Conservation (phyloP, 2,329 filamentous ascomycete genomes). For the Colletotrichum liaoningense region DNA sequence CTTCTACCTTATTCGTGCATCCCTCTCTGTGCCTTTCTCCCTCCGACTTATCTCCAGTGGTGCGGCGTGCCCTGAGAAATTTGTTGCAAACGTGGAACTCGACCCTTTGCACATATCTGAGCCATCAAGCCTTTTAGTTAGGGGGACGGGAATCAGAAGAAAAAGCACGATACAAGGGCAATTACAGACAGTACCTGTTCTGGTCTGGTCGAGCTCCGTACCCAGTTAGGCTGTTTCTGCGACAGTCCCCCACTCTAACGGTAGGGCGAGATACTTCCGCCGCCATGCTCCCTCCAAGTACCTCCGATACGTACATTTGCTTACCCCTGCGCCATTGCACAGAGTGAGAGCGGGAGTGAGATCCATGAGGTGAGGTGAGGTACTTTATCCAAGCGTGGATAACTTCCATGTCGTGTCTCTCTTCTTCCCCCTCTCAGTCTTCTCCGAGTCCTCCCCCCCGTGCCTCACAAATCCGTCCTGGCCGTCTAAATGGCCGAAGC, state of each 20-base stretch:
- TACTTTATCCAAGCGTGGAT: slow-evolving; percentile 28
- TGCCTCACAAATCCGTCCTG: neutral
- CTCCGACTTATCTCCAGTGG: neutral
- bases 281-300: slow-evolving; percentile 2
- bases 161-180: slow-evolving; percentile 24
- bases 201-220: slow-evolving; percentile 4
- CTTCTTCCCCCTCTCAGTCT: neutral
- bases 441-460: neutral
- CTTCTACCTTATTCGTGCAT: neutral
- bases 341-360: slow-evolving; percentile 16
- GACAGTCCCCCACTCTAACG: slow-evolving; percentile 11
- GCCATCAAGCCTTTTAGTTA: neutral
- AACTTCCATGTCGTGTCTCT: slow-evolving; percentile 13
- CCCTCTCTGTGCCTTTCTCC: neutral
- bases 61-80: neutral
- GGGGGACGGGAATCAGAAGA: neutral
- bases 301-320: slow-evolving; percentile 11
- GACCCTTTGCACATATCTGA: slow-evolving; percentile 2
- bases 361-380: slow-evolving; percentile 11
- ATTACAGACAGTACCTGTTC: slow-evolving; percentile 27
- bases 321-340: slow-evolving; percentile 20
- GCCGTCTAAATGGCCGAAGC: neutral
- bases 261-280: slow-evolving; percentile 27
- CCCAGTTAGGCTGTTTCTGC: slow-evolving; percentile 19
- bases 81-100: neutral